Evolutionary conservation across 441 rosid genomes (phyloP).

Genomic region (Lepidium campestre): DNA sequence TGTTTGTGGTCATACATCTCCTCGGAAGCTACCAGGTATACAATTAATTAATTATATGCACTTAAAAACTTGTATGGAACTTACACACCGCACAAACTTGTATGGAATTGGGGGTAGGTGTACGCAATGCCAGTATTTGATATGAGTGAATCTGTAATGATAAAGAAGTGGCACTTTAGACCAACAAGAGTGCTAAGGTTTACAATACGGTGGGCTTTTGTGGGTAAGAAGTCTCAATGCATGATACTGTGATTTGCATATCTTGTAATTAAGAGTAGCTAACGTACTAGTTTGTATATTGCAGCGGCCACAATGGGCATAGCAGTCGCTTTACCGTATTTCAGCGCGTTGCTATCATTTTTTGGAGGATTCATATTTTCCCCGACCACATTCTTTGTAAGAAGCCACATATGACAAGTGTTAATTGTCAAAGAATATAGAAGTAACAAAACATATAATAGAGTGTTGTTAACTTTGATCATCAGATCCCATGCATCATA

Average conservation of each 20-base stretch:
- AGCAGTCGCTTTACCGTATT: slow-evolving; percentile 50
- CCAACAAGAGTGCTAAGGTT: slow-evolving; percentile 37
- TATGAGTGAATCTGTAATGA: slow-evolving; percentile 54
- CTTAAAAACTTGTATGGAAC: background rate
- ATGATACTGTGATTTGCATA: too few relatives aligned
- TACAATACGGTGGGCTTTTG: slow-evolving; percentile 39
- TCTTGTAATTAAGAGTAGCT: background rate
- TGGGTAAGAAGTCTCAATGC: slow-evolving; percentile 41
- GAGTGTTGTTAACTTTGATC: background rate
- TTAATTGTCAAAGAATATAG: background rate
- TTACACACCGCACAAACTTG: background rate
- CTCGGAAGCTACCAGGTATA: slow-evolving; percentile 61
- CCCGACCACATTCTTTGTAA: slow-evolving; percentile 61
- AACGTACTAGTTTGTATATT: background rate
- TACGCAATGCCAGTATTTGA: slow-evolving; percentile 71
- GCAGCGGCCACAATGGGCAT: slow-evolving; percentile 55
- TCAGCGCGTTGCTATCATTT: slow-evolving; percentile 55
- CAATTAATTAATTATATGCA: too few relatives aligned
- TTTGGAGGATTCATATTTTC: slow-evolving; percentile 64
- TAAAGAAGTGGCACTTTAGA: slow-evolving; percentile 41
- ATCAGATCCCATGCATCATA: slow-evolving; percentile 55
- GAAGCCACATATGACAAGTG: slow-evolving; percentile 15
- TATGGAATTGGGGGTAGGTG: slow-evolving; percentile 24
- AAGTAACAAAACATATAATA: background rate
- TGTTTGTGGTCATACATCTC: slow-evolving; percentile 55